Conservation (phyloP, 2,329 filamentous ascomycete species). For the Talaromyces rugulosus region DNA sequence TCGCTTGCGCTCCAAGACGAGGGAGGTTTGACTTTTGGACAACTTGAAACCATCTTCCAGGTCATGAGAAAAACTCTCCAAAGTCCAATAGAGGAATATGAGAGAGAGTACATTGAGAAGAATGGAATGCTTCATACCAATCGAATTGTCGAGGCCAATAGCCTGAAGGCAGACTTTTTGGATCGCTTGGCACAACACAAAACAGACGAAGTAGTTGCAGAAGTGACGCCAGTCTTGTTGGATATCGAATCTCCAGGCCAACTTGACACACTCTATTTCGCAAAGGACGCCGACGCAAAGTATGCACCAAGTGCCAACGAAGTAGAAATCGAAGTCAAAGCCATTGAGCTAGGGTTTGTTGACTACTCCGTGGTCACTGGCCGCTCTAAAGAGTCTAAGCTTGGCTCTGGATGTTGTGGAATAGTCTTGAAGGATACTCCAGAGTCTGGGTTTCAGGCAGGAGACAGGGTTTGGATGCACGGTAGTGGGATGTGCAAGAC, state of each 20-base stretch:
- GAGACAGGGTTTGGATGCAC: not conserved
- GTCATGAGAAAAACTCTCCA: not conserved
- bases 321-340: constrained; percentile 1
- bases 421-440: not conserved
- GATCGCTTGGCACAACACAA: not conserved
- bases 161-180: too few species aligned
- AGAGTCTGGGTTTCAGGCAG: not conserved
- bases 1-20: not conserved
- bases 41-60: not conserved
- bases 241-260: not conserved
- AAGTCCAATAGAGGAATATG: not conserved
- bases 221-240: not conserved
- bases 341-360: not conserved
- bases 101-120: not conserved
- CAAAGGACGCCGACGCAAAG: not conserved
- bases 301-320: not conserved
- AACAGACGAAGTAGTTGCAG: not conserved
- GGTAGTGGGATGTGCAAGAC: not conserved
- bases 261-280: not conserved
- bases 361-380: constrained; percentile 2
- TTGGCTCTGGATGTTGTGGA: constrained; percentile 5
- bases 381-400: not conserved
- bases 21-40: not conserved
- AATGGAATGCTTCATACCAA: not conserved
- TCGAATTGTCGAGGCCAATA: not conserved